Base-by-base conservation (phyloP, 768 basidiomycete genomes). In the Lenzites betulinus region DNA sequence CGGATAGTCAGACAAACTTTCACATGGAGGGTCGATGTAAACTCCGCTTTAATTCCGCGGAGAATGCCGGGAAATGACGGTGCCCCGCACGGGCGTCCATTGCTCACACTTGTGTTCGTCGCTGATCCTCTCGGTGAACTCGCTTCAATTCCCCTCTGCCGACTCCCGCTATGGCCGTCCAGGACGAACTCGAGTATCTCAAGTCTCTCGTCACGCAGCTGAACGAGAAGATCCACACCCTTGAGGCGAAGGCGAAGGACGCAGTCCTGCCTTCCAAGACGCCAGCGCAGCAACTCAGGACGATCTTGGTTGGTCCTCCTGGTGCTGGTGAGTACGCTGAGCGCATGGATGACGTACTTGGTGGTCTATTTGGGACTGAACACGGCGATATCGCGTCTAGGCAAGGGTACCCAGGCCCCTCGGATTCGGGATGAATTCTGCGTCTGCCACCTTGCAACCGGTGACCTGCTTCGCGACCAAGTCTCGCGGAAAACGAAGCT, bases 331-430 rank as follows among this genome's bases (percentile, higher is more conserved):
- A 65, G 44, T 23, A 88, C 60, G 11, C 30, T 30, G 38, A 39
- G n/a, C 41, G 18, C 13, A 48, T 23, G 39, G 36, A 35, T 46
- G 23, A 39, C 38, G 38, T 13, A 18, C 18, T 39, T 12, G 35
- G 13, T 30, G 38, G 15, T 44, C 35, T 76, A 18, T 22, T 44
- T 26, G 8, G 50, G 35, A 20, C 36, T 44, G 22, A 30, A 42
- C 26, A 33, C 36, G 15, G 13, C 23, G 1, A 20, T 16, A 26
- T 25, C 51, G 54, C 38, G 22, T 58, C 28, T 71, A 97, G 96
- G 96, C 66, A 99, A 99, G 82, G 97, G 97, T 26, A 99, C 97
- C 2, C 97, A 99, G 75, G 97, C 95, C 0, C 96, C 97, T 6
- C 84, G 81, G 72, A 95, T 99, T 78, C 87, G 89, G 53, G 88